Evolutionary conservation across 306 rosid genomes (phyloP).

Genomic region (Parietaria judaica): DNA sequence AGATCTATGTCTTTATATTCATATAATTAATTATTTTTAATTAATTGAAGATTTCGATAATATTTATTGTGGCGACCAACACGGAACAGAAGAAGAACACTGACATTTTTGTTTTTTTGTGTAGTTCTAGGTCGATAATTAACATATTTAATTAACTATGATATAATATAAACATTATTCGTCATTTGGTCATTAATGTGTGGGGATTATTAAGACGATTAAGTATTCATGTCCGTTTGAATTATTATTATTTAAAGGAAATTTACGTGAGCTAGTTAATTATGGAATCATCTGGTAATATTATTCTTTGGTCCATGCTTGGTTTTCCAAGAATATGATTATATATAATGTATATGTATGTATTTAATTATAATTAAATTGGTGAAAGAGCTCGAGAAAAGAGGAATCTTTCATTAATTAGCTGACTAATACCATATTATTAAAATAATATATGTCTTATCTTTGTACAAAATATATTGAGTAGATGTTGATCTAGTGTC

Average conservation of each 20-base stretch:
- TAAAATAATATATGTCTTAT: background rate
- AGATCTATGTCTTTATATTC: background rate
- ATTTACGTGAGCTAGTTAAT: conserved; percentile 25
- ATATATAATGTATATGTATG: background rate
- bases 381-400: conserved; percentile 13
- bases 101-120: conserved; percentile 38
- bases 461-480: background rate
- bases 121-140: conserved; percentile 8
- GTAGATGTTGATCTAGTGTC: background rate
- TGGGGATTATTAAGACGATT: conserved; percentile 16
- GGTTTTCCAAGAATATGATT: conserved; percentile 15
- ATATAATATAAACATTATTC: background rate
- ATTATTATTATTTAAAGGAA: conserved; percentile 1
- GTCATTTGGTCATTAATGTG: conserved; percentile 17
- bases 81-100: conserved; percentile 42
- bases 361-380: background rate
- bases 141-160: conserved; percentile 5
- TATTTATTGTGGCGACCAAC: conserved; percentile 30
- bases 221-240: conserved; percentile 22
- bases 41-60: background rate
- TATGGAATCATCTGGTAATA: conserved; percentile 44
- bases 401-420: conserved; percentile 38
- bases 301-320: conserved; percentile 17
- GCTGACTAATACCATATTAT: background rate
- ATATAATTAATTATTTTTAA: background rate